Evolutionary conservation across 768 basidiomycete genomes (phyloP).

Genomic region (Kwoniella newhampshirensis): DNA sequence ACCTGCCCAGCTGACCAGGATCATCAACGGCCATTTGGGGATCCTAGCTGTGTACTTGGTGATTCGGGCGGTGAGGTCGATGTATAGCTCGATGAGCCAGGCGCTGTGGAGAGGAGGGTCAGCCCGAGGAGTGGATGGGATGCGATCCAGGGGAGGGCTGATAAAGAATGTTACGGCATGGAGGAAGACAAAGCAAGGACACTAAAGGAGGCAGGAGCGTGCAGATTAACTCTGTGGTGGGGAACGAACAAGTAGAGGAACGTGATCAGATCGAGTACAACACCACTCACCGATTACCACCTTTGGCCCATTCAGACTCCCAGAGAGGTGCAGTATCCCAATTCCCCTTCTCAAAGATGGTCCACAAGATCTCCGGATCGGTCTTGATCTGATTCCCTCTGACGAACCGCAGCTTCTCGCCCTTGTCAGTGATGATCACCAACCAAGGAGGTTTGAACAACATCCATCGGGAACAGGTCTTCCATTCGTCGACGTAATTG

Average conservation of each 20-base stretch:
- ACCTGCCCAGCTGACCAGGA: constrained; percentile 1
- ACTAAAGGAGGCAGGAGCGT: too few relatives aligned
- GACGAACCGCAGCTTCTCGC: constrained; percentile 78
- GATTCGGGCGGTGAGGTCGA: constrained; percentile 2
- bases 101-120: too few relatives aligned
- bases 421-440: constrained; percentile 69
- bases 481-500: constrained; percentile 81
- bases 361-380: constrained; percentile 62
- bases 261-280: too few relatives aligned
- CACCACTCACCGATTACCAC: constrained; percentile 25
- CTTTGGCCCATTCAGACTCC: constrained; percentile 69
- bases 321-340: constrained; percentile 70
- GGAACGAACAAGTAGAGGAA: too few relatives aligned
- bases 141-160: not conserved
- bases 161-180: not conserved
- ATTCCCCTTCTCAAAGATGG: constrained; percentile 65
- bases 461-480: constrained; percentile 78
- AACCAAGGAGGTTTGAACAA: constrained; percentile 79
- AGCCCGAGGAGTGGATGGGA: not conserved
- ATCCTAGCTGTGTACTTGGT: constrained; percentile 9
- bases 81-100: constrained; percentile 19
- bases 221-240: too few relatives aligned
- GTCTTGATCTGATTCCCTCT: constrained; percentile 63
- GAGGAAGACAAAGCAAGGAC: not conserved
- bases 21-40: constrained; percentile 17